Evolutionary conservation across 2,329 filamentous ascomycete genomes (phyloP).

Genomic region (Fusarium lateritium): DNA sequence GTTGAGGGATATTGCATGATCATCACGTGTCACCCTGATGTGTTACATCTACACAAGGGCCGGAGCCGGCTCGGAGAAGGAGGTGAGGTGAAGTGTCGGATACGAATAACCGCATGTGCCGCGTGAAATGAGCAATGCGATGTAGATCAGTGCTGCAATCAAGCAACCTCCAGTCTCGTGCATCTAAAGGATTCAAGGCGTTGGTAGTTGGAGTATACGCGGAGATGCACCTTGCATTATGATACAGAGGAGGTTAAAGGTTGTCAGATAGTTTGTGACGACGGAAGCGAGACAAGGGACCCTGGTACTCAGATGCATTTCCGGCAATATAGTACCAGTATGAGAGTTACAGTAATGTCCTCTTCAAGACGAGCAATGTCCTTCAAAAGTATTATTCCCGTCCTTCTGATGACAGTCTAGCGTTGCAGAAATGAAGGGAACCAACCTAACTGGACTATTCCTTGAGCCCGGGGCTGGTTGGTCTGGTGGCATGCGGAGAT

Average conservation of each 20-base stretch:
- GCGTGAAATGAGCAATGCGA: conserved; percentile 6
- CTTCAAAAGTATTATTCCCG: too few species aligned
- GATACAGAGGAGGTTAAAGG: conserved; percentile 1
- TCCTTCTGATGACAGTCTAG: neutral
- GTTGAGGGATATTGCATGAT: neutral
- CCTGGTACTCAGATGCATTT: conserved; percentile 15
- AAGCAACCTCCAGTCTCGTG: neutral
- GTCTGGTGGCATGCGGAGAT: conserved; percentile 33
- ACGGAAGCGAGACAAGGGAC: conserved; percentile 25
- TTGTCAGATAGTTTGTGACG: conserved; percentile 28
- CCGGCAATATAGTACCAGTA: neutral
- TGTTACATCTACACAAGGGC: neutral
- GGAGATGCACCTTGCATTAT: neutral
- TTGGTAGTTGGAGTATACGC: neutral
- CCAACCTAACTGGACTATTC: neutral
- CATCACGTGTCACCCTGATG: conserved; percentile 9
- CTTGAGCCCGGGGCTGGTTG: neutral
- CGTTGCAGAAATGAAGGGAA: neutral
- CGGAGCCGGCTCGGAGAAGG: neutral
- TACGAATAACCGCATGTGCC: neutral
- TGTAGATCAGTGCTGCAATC: conserved; percentile 9
- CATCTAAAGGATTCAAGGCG: conserved; percentile 10
- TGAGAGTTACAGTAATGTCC: neutral
- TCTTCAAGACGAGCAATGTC: neutral
- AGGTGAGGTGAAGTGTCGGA: neutral